Percentiles rank a stretch among this genome's conserved stretches.
phyloP scores from a whole-genome alignment of 306 rosid species.

The Rosa multiflora region DNA sequence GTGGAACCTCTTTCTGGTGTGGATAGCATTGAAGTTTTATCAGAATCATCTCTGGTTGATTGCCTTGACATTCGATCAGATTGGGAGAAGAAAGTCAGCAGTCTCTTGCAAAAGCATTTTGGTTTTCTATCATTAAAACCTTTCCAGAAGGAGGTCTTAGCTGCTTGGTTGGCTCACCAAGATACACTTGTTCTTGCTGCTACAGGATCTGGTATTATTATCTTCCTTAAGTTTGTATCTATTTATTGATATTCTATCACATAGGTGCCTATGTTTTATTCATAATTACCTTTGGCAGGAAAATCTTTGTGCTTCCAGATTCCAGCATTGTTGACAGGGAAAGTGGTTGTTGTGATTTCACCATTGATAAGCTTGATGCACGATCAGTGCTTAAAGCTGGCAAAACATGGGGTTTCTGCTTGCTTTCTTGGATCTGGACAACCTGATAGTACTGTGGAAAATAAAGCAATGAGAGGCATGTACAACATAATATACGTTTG shows the following conservation, averaged over 20 bases:
- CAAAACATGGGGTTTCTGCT: too few relatives aligned
- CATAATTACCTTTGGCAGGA: too few relatives aligned
- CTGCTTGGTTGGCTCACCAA: conserved; percentile 60
- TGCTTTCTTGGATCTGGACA: too few relatives aligned
- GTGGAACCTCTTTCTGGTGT: background rate
- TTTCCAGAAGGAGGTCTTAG: conserved; percentile 83
- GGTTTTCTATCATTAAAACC: conserved; percentile 58
- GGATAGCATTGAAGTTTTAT: background rate
- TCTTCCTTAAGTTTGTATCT: conserved; percentile 13
- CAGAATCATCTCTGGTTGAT: conserved; percentile 18
- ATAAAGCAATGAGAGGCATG: too few relatives aligned
- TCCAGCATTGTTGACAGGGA: too few relatives aligned
- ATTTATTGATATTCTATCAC: conserved; percentile 13
- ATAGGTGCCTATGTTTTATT: too few relatives aligned
- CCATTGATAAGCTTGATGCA: too few relatives aligned
- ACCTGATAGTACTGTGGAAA: too few relatives aligned
- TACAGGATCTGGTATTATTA: conserved; percentile 77
- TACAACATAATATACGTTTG: too few relatives aligned
- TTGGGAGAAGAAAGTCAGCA: conserved; percentile 53
- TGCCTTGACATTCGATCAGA: conserved; percentile 33
- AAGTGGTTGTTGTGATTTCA: too few relatives aligned
- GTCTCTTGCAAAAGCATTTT: conserved; percentile 64
- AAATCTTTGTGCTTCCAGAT: too few relatives aligned
- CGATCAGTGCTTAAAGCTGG: too few relatives aligned
- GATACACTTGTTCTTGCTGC: conserved; percentile 93